phyloP scores from a whole-genome alignment of 2,329 filamentous ascomycete species.

The Blumeria graminis region DNA sequence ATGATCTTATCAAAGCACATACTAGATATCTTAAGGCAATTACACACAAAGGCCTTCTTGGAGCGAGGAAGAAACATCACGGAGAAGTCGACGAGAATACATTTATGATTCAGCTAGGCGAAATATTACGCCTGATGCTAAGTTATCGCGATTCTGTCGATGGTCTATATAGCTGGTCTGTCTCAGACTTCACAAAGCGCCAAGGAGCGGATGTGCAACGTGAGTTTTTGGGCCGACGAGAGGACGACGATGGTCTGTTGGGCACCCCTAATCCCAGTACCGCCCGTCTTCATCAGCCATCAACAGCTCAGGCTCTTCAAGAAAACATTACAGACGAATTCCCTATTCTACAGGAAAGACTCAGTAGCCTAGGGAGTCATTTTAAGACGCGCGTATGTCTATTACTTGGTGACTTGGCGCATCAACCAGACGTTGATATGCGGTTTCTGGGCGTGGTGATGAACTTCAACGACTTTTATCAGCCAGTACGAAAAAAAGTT shows the following conservation, averaged over 20 bases:
- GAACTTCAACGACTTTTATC: slow-evolving; percentile 97
- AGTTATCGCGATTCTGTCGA: slow-evolving; percentile 84
- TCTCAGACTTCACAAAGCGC: slow-evolving; percentile 79
- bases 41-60: slow-evolving; percentile 83
- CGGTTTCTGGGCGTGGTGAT: slow-evolving; percentile 87
- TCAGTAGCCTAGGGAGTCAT: slow-evolving; percentile 46
- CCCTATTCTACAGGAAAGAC: slow-evolving; percentile 46
- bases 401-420: slow-evolving; percentile 69
- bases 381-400: slow-evolving; percentile 60
- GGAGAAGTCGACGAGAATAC: slow-evolving; percentile 32
- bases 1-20: slow-evolving; percentile 85
- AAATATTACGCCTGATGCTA: slow-evolving; percentile 84
- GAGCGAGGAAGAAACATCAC: slow-evolving; percentile 31
- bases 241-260: slow-evolving; percentile 12
- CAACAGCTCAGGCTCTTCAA: slow-evolving; percentile 11
- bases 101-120: slow-evolving; percentile 77
- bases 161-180: slow-evolving; percentile 79
- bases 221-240: slow-evolving; percentile 22
- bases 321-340: slow-evolving; percentile 33
- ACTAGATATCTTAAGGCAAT: slow-evolving; percentile 78
- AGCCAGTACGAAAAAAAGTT: slow-evolving; percentile 38
- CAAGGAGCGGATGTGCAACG: slow-evolving; percentile 61
- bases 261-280: slow-evolving; percentile 12
- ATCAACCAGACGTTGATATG: slow-evolving; percentile 88
- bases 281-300: slow-evolving; percentile 12